Base-by-base conservation (phyloP, 345 rosid species). In the Eucalyptus regnans region DNA sequence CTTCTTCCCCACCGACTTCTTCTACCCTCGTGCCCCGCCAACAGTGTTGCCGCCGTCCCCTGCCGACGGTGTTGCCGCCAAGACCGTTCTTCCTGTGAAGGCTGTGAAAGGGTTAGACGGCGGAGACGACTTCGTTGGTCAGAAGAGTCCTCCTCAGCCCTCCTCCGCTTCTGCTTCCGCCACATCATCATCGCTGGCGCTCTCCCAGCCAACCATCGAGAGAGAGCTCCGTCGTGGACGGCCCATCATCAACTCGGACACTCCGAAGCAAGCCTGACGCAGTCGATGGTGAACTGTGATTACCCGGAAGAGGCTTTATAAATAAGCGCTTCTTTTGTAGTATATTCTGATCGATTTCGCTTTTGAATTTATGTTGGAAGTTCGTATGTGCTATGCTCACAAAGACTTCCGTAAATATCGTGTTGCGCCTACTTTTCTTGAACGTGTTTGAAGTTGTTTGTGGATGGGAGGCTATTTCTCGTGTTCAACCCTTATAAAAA, bases 1-100 rank as follows among this genome's bases (percentile, higher is more conserved):
- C 91, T 89, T 87, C 89, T 89, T 89, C 87, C 91, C 91, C 62
- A 89, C 91, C 33, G 91, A 89, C 62, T 89, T 79, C 87, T 84
- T 89, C 89, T 89, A 89, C 89, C 91, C 91, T 20, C 85, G 89
- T 6, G 54, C 58, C 11, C 46, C 44, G 7, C 9, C 37, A 3
- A 33, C 37, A 33, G 37, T 33, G 37, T 33, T 33, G 37, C 37
- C 88, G 8, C 29, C 90, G 6, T 5, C 83, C 41, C 10, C 88
- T 0, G 22, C 29, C 9, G 80, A 49, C 20, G 29, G 62, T 33
- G 41, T 12, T 8, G 23, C 86, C 5, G 27, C 89, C 50, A 33
- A 48, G 41, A 12, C 87, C 23, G 15, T 44, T 37, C 8, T 89
- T 49, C 89, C 91, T 43, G 68, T 60, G n/a, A 80, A 81, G 87